phyloP scores from a whole-genome alignment of 2,329 filamentous ascomycete species.

The Xylogone sp. region DNA sequence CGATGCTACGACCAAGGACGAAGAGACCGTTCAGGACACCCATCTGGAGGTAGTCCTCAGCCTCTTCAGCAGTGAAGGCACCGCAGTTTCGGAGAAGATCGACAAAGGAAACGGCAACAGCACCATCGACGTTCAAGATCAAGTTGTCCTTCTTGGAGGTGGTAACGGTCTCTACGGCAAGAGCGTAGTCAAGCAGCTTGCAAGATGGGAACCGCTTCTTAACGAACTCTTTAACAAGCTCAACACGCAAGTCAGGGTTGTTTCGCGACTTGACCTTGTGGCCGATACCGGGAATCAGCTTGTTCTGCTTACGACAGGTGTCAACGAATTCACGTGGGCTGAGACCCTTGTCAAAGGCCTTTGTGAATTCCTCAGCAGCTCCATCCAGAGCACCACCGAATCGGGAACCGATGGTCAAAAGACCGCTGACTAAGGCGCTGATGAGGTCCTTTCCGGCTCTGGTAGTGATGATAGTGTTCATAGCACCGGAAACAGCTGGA shows the following conservation, averaged over 20 bases:
- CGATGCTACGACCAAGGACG: constrained; percentile 93
- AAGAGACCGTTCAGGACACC: constrained; percentile 99
- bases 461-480: constrained; percentile 99
- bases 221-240: constrained; percentile 99
- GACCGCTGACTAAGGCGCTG: constrained; percentile 90
- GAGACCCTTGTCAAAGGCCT: constrained; percentile 96
- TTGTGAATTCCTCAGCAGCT: constrained; percentile 96
- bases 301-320: constrained; percentile 99
- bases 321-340: constrained; percentile 99
- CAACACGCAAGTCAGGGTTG: constrained; percentile 99
- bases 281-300: constrained; percentile 98
- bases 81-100: constrained; percentile 97
- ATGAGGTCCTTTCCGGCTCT: constrained; percentile 99
- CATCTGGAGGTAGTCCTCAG: constrained; percentile 98
- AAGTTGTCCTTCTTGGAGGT: constrained; percentile 99
- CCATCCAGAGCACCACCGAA: constrained; percentile 98
- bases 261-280: constrained; percentile 99
- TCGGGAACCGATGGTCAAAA: constrained; percentile 94
- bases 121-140: constrained; percentile 98
- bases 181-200: constrained; percentile 98
- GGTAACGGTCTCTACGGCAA: constrained; percentile 96
- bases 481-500: constrained; percentile 96
- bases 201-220: constrained; percentile 94
- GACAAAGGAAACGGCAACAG: constrained; percentile 97
- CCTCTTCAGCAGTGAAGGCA: constrained; percentile 92